Evolutionary conservation across 768 basidiomycete species (phyloP), one percentile per base, ranked within the genome.

Genomic region (Termitomyces bulborhizus): DNA sequence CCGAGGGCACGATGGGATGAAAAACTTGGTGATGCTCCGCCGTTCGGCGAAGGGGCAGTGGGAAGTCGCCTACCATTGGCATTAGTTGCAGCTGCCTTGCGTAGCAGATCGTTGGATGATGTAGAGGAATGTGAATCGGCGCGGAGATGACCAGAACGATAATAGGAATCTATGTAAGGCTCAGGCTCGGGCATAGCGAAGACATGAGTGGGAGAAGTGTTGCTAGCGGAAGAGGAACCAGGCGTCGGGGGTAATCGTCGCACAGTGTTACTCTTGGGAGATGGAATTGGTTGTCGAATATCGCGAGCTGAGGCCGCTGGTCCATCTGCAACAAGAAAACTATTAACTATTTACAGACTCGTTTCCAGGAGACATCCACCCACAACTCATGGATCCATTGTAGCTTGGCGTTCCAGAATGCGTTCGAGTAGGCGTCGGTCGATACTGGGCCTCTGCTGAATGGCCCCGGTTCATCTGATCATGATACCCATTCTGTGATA

Each of bases 241-340:
- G 78, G 78, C 7, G 76, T 77, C 27, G 75, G 76, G 6, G 78
- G 78, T 34, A 80, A 66, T 42, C 73, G 73, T 50, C 77, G 70
- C 43, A 67, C 59, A 48, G 62, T 59, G 54, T 66, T 62, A 46
- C 69, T 53, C 61, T 63, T 65, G 56, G 65, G 58, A 45, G 69
- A 67, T 32, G 57, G 62, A 49, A 68, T 46, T 27, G 58, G 54
- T 47, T 63, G 42, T 21, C 55, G 42, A 43, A 51, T 42, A 49
- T 46, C 55, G 34, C 59, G 59, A 34, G 59, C 36, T 54, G 60
- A 62, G 50, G 51, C 6, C 31, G 46, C 53, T 32, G 58, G 55
- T 34, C 56, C 46, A 39, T 65, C 58, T 61, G 26, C 29, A 55
- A 32, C 34, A 24, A 46, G 2, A 32, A 34, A 40, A 32, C 40